Percentiles rank a stretch among this genome's conserved stretches.
Conservation (phyloP, 306 rosid species). For the cucumber (Cucumis sativus) region Cucumber_9930_V3 NC_026656.2:4805501-4806000, state of each 20-base stretch:
- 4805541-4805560: neutral
- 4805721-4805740: slow-evolving; percentile 1
- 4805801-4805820: slow-evolving; percentile 55
- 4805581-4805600: neutral
- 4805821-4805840: slow-evolving; percentile 38
- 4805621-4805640: neutral
- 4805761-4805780: slow-evolving; percentile 6
- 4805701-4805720: slow-evolving; percentile 3
- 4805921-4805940: slow-evolving; percentile 82
- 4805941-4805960: slow-evolving; percentile 67
- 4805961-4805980: slow-evolving; percentile 76
- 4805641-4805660: slow-evolving; percentile 2
- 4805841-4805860: slow-evolving; percentile 42
- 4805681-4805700: neutral
- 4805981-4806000: slow-evolving; percentile 64
- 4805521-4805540: neutral
- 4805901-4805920: slow-evolving; percentile 70
- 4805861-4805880: slow-evolving; percentile 52
- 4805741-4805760: slow-evolving; percentile 4
- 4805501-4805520: neutral
- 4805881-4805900: slow-evolving; percentile 57
- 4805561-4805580: neutral
- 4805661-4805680: neutral
- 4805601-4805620: neutral
- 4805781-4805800: slow-evolving; percentile 26